These are phyloP conservation scores for Aspergillus neotritici DNA, from an alignment of 2,329 filamentous ascomycete genomes.

Conservation along the genomic window DNA sequence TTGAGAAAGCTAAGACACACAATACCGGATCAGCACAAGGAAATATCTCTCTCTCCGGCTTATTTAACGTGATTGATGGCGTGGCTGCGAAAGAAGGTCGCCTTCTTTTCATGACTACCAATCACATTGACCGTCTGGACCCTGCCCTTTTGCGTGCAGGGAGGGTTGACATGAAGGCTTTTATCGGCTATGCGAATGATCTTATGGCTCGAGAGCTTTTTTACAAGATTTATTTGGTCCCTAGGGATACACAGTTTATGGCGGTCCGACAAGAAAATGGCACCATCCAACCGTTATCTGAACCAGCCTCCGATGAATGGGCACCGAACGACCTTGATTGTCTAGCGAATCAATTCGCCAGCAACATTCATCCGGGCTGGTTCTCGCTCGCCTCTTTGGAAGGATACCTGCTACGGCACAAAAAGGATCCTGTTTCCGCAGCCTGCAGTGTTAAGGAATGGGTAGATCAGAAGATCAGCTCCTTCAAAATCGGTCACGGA, in stretches of 20 bases:
- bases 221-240: no score
- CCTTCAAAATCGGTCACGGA: no score
- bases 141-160: not conserved
- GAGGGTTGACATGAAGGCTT: not conserved
- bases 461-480: no score
- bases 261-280: no score
- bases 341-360: not conserved
- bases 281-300: no score
- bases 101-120: not conserved
- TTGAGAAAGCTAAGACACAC: no score
- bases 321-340: no score
- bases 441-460: no score
- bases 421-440: slow-evolving; percentile 1
- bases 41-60: not conserved
- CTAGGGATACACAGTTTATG: no score
- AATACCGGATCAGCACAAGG: no score
- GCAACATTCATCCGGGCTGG: not conserved
- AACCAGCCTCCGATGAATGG: no score
- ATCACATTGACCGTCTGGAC: not conserved
- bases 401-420: not conserved
- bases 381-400: not conserved
- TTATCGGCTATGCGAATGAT: not conserved
- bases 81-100: not conserved
- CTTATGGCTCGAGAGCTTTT: no score
- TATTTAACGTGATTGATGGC: not conserved